Conservation (phyloP, 1,284 basidiomycete genomes). For the Apiotrichum brassicae region DNA sequence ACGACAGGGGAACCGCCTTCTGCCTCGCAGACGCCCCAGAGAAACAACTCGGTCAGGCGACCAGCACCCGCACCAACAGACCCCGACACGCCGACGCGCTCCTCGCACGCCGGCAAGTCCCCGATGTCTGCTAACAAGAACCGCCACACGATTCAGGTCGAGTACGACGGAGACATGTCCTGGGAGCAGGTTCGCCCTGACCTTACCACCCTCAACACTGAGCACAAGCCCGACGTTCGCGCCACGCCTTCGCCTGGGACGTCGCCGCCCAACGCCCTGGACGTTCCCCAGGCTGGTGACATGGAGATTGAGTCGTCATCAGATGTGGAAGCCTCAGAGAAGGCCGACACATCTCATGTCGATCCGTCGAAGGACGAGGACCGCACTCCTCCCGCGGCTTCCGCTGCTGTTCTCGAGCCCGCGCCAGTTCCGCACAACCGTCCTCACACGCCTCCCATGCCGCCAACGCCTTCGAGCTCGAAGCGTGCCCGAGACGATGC, state of each 20-base stretch:
- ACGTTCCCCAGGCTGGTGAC: conserved; percentile 12
- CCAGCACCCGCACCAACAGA: not conserved
- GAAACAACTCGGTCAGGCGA: not conserved
- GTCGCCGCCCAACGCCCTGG: conserved; percentile 1
- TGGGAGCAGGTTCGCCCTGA: conserved; percentile 16
- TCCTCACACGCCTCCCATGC: not conserved
- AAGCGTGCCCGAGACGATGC: conserved; percentile 11
- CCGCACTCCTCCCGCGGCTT: conserved; percentile 2
- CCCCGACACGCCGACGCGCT: not conserved
- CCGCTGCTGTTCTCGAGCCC: not conserved
- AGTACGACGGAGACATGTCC: conserved; percentile 56
- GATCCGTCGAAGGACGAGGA: conserved; percentile 16
- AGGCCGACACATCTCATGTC: not conserved
- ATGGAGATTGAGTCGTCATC: conserved; percentile 17
- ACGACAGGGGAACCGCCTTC: not conserved
- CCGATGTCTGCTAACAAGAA: conserved; percentile 48
- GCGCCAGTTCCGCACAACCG: not conserved
- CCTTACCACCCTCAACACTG: conserved; percentile 12
- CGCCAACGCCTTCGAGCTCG: conserved; percentile 6
- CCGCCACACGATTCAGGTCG: conserved; percentile 85
- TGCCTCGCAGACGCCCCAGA: not conserved
- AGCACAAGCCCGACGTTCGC: not conserved
- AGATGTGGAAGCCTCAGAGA: conserved; percentile 2
- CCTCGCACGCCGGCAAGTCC: conserved; percentile 19
- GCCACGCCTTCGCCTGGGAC: not conserved